Base-by-base conservation (phyloP, 2,329 filamentous ascomycete species). In the Aulographum hederae region DNA sequence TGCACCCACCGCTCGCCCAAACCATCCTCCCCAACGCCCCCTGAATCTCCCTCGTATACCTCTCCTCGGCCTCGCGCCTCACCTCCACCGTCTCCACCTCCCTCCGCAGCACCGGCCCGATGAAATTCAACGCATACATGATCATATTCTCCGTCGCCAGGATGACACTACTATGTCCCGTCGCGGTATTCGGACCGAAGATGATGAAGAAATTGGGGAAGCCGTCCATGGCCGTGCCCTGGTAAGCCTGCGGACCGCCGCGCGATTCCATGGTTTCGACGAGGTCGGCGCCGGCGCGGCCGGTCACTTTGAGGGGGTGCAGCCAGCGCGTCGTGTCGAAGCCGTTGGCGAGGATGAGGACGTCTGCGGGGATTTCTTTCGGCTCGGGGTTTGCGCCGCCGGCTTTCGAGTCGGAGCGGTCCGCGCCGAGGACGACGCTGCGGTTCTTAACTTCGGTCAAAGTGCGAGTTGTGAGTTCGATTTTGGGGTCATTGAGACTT, bases 201-300 rank as follows among this genome's bases (percentile, higher is more conserved):
- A 75, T 48, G 34, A 73, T 56, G 50, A 76, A 75, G 42, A 75
- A 69, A 43, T 77, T 77, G 2, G 72, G 72, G 11, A 35, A 74
- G 0, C 63, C 64, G 38, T 65, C 65, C 47, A 75, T 52, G 2
- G 62, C 59, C 2, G 62, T 62, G 15, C 63, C 64, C 33, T 69
- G 62, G 43, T 78, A 78, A 0, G 70, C 73, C 37, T 66, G 67
- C 0, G 67, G 53, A 0, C 72, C 73, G n/a, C 68, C 69, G 32
- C 65, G 58, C 15, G 58, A 52, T 2, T 63, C 53, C 71, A 72
- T 76, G 13, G 67, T 57, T 34, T 71, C 49, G 5, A 64, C 51
- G 2, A 73, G 42, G 8, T 59, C 59, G 37, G 60, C 56, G 11
- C 65, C 65, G 1, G 47, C 45, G 13, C 56, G 54, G 1, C 72